Percentiles rank a stretch among this genome's conserved stretches.
phyloP scores from a whole-genome alignment of 306 rosid species.

The Cucurbita maxima region DNA sequence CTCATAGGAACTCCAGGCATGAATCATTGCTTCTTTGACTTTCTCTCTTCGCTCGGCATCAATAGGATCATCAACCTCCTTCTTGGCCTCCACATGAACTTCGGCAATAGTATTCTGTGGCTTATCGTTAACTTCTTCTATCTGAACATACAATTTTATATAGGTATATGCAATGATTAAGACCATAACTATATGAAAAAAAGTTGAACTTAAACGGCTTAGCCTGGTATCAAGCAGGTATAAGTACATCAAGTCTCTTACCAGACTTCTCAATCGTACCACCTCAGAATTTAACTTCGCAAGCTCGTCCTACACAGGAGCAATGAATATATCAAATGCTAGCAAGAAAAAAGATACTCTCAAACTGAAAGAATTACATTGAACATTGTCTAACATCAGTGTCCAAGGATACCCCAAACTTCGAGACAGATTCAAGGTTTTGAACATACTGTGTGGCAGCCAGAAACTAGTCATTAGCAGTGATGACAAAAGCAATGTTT shows the following conservation, averaged over 20 bases:
- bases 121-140: slow-evolving; percentile 36
- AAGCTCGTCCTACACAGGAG: slow-evolving; percentile 54
- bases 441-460: background rate
- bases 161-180: background rate
- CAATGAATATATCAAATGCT: slow-evolving; percentile 7
- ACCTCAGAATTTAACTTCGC: slow-evolving; percentile 32
- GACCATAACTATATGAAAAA: background rate
- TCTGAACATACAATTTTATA: slow-evolving; percentile 23
- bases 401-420: background rate
- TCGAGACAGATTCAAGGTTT: background rate
- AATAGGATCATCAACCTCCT: slow-evolving; percentile 52
- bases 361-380: background rate
- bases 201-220: background rate
- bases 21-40: slow-evolving; percentile 93
- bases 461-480: background rate
- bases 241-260: slow-evolving; percentile 21
- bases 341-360: background rate
- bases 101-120: background rate
- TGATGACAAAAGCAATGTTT: background rate
- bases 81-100: slow-evolving; percentile 7
- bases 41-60: slow-evolving; percentile 60
- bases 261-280: slow-evolving; percentile 37
- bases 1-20: slow-evolving; percentile 94
- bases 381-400: background rate
- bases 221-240: background rate